phyloP scores from a whole-genome alignment of 306 rosid genomes.

The Leucaena leucocephala region DNA sequence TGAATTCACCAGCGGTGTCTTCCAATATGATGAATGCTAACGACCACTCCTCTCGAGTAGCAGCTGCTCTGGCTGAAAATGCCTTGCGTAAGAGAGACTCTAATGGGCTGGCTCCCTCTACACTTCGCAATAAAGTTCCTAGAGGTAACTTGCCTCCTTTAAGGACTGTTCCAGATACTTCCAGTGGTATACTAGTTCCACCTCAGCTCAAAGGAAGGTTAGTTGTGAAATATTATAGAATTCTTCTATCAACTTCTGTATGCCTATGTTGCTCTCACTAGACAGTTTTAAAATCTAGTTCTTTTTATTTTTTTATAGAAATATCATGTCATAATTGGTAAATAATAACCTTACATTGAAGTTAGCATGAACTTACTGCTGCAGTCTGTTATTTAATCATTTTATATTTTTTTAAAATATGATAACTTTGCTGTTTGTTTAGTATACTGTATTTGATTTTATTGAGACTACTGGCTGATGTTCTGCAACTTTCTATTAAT shows the following conservation, averaged over 20 bases:
- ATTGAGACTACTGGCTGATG: neutral
- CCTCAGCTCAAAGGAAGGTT: conserved; percentile 98
- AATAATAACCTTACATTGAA: conserved; percentile 13
- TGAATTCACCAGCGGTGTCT: conserved; percentile 60
- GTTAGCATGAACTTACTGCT: conserved; percentile 5
- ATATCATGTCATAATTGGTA: conserved; percentile 19
- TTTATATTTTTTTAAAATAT: neutral
- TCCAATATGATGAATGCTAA: conserved; percentile 47
- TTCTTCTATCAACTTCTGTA: conserved; percentile 11
- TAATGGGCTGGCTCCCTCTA: conserved; percentile 48
- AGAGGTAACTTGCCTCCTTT: conserved; percentile 68
- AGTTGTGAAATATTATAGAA: conserved; percentile 34
- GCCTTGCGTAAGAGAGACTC: conserved; percentile 81
- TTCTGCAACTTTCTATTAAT: neutral
- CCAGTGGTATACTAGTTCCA: conserved; percentile 64
- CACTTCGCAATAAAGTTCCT: conserved; percentile 68
- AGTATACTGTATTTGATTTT: conserved; percentile 15
- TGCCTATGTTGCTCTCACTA: conserved; percentile 12
- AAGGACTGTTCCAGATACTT: conserved; percentile 76
- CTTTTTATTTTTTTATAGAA: neutral
- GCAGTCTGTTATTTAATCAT: conserved; percentile 13
- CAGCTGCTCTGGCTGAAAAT: conserved; percentile 78
- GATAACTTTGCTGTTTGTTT: conserved; percentile 13
- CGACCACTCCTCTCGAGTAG: conserved; percentile 76
- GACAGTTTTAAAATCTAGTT: neutral